phyloP scores from a whole-genome alignment of 768 basidiomycete genomes.

The Tricholoma terreum region DNA sequence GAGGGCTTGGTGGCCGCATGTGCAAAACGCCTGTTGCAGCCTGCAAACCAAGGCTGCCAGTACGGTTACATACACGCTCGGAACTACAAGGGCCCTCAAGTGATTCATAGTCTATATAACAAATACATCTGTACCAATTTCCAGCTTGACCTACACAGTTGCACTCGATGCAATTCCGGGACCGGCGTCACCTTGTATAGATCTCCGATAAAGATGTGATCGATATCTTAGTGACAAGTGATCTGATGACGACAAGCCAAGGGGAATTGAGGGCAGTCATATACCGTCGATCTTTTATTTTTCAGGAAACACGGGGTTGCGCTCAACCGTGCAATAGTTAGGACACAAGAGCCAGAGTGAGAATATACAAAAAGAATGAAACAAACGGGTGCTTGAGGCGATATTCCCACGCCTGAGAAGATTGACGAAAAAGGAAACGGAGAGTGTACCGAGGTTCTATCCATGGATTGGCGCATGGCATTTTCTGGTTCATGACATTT shows the following conservation, averaged over 20 bases:
- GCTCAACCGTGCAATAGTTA: too few species aligned
- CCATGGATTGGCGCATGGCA: slow-evolving; percentile 29
- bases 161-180: too few species aligned
- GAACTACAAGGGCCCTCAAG: too few species aligned
- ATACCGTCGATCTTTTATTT: too few species aligned
- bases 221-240: slow-evolving; percentile 11
- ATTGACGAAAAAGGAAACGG: slow-evolving; percentile 36
- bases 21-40: neutral
- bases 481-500: slow-evolving; percentile 18
- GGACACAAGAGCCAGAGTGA: neutral
- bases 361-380: neutral
- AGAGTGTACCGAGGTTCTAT: slow-evolving; percentile 22
- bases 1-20: neutral
- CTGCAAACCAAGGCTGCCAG: too few species aligned
- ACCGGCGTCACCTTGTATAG: slow-evolving; percentile 14
- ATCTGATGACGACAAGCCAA: slow-evolving; percentile 12
- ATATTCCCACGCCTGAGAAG: slow-evolving; percentile 15
- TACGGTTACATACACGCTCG: too few species aligned
- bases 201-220: slow-evolving; percentile 32
- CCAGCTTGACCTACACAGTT: too few species aligned
- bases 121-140: too few species aligned
- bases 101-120: too few species aligned
- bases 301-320: too few species aligned
- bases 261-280: too few species aligned
- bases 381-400: neutral